Conservation (phyloP, 352 stramenopile species). For the Salisapilia sapeloensis region DNA sequence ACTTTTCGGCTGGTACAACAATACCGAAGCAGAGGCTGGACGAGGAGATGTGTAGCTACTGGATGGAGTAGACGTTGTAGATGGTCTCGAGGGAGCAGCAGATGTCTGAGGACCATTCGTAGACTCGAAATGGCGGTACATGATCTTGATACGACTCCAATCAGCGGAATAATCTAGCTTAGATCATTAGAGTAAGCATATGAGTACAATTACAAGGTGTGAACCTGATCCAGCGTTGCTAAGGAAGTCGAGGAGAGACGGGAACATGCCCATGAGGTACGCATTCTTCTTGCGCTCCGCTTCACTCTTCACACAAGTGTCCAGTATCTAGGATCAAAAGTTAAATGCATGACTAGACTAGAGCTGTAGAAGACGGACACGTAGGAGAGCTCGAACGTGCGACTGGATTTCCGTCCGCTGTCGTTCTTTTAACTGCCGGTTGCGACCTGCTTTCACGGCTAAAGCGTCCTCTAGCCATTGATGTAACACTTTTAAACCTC, state of each 20-base stretch:
- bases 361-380: slow-evolving; percentile 9
- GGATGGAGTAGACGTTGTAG: slow-evolving; percentile 3
- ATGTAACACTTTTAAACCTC: slow-evolving; percentile 55
- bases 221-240: slow-evolving; percentile 31
- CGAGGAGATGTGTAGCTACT: slow-evolving; percentile 7
- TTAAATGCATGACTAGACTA: neutral
- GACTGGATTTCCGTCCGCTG: slow-evolving; percentile 51
- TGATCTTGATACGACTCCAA: slow-evolving; percentile 63
- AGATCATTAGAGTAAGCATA: neutral
- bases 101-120: slow-evolving; percentile 40
- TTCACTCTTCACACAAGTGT: slow-evolving; percentile 56
- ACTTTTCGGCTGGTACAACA: slow-evolving; percentile 62
- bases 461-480: slow-evolving; percentile 39
- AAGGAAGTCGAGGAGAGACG: slow-evolving; percentile 42
- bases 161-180: slow-evolving; percentile 38
- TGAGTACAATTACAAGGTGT: neutral
- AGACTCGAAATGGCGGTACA: slow-evolving; percentile 62
- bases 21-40: slow-evolving; percentile 13
- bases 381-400: slow-evolving; percentile 54
- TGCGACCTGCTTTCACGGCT: too few relatives aligned
- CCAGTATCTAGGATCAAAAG: slow-evolving; percentile 20
- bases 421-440: slow-evolving; percentile 37
- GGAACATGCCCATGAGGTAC: slow-evolving; percentile 35
- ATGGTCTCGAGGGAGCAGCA: slow-evolving; percentile 14
- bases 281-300: slow-evolving; percentile 41